These are phyloP conservation scores for Detonula confervacea DNA, from an alignment of 352 stramenopile genomes.

Conservation along the genomic window DNA sequence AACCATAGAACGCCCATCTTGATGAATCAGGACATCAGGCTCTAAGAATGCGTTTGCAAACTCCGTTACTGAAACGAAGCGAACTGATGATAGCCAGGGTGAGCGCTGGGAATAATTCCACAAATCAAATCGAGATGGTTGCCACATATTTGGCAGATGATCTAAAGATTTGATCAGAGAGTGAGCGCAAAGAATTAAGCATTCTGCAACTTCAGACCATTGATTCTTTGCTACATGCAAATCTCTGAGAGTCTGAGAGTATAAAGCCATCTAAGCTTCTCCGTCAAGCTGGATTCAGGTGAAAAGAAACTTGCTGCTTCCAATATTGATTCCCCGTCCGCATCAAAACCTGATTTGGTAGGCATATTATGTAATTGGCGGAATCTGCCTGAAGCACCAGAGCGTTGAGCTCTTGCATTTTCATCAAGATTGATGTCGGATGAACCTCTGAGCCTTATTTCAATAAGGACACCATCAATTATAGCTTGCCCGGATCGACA, in stretches of 20 bases:
- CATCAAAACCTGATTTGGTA: conserved; percentile 69
- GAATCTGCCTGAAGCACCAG: neutral
- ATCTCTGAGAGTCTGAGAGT: conserved; percentile 69
- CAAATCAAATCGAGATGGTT: conserved; percentile 72
- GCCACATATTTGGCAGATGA: conserved; percentile 74
- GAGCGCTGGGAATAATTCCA: conserved; percentile 71
- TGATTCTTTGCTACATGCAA: conserved; percentile 77
- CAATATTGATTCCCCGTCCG: conserved; percentile 85
- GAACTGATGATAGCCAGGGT: conserved; percentile 74
- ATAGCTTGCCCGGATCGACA: conserved; percentile 80
- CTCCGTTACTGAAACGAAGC: conserved; percentile 65
- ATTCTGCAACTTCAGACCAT: conserved; percentile 82
- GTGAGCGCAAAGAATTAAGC: conserved; percentile 69
- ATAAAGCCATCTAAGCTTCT: conserved; percentile 79
- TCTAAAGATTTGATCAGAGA: conserved; percentile 71
- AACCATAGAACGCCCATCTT: neutral
- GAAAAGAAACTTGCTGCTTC: conserved; percentile 83
- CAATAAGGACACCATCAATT: conserved; percentile 83
- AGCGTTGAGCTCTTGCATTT: conserved; percentile 36
- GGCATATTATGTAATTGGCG: conserved; percentile 16
- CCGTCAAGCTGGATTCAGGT: conserved; percentile 65
- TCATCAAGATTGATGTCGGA: conserved; percentile 46
- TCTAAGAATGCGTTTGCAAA: conserved; percentile 81
- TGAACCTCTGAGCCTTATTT: conserved; percentile 73
- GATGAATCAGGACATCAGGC: conserved; percentile 42